Conservation (phyloP, 164 flowering plant genomes). For the Berberis thunbergii region DNA sequence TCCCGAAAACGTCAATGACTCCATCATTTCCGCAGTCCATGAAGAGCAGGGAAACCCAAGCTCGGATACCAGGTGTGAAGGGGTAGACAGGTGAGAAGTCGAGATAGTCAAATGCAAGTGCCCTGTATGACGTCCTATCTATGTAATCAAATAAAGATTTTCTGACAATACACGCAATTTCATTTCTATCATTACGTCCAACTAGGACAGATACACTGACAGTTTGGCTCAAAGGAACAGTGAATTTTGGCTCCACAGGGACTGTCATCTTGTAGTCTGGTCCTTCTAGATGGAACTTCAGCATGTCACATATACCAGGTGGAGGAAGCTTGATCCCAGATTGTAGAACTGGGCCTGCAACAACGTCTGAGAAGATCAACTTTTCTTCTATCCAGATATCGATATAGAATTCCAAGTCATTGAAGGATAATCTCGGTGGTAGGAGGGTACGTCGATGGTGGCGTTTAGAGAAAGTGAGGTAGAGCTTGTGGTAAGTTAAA, state of each 20-base stretch:
- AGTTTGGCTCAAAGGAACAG: slow-evolving; percentile 37
- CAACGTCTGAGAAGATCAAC: slow-evolving; percentile 64
- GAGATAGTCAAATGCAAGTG: slow-evolving; percentile 79
- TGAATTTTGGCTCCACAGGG: slow-evolving; percentile 55
- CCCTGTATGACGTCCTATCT: slow-evolving; percentile 58
- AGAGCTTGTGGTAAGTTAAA: slow-evolving; percentile 54
- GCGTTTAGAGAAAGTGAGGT: slow-evolving; percentile 55
- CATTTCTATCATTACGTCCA: slow-evolving; percentile 59
- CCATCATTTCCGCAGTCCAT: slow-evolving; percentile 55
- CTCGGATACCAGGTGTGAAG: slow-evolving; percentile 59
- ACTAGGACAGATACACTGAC: slow-evolving; percentile 68
- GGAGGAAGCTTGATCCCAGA: slow-evolving; percentile 48
- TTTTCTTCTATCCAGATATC: slow-evolving; percentile 71
- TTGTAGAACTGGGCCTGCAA: slow-evolving; percentile 55
- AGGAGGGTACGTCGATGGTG: slow-evolving; percentile 30
- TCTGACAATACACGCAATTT: slow-evolving; percentile 59
- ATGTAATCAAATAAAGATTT: slow-evolving; percentile 66
- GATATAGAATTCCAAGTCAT: slow-evolving; percentile 65
- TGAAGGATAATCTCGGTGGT: slow-evolving; percentile 75
- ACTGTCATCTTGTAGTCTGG: slow-evolving; percentile 76
- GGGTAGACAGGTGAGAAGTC: slow-evolving; percentile 74
- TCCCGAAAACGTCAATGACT: slow-evolving; percentile 64
- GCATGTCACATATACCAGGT: slow-evolving; percentile 39
- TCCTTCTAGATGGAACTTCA: slow-evolving; percentile 41
- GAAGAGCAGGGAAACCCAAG: slow-evolving; percentile 85